Base-by-base conservation (phyloP, 345 rosid genomes). In the Aurinia saxatilis region DNA sequence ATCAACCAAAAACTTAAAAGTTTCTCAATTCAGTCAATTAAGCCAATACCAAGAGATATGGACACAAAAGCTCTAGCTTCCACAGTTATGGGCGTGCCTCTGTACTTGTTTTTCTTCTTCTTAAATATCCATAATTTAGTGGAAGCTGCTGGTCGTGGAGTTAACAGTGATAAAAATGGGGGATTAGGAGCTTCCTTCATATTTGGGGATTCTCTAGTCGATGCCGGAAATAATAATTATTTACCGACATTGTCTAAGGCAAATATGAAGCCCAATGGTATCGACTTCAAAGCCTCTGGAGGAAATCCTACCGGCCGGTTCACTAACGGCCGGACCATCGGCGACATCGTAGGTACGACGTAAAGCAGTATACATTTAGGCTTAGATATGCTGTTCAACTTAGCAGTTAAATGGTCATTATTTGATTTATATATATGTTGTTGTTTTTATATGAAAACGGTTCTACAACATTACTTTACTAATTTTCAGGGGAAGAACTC, bases 201-300 rank as follows among this genome's bases (percentile, higher is more conserved):
- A 11, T 86, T 86, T 17, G 97, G 97, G 5, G 91, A 87, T 57
- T 90, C 95, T 9, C 59, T 90, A 58, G 88, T 84, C 9, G 95
- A 90, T 59, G 87, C 48, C 2, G 97, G 97, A 16, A 87, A 90
- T 65, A 90, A 90, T 75, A 82, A 87, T 72, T 90, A 83, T 82
- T 67, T 90, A 14, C 15, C 48, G 7, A 74, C 95, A 1, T 74
- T 90, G 41, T 78, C 92, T 12, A 87, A 76, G 65, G 95, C 97
- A 0, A 70, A 84, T 57, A 80, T 71, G 58, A 12, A 38, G 0
- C 92, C 97, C 2, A 83, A 87, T 41, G 97, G 95, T 39, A 83
- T 90, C 17, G 97, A 90, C 60, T 76, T 86, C 1, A 65, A 65
- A 72, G 72, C 76, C 0, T 72, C 76, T 3, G 70, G 72, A 0